phyloP scores from a whole-genome alignment of 1,139 yeast species.

The Magnusiomyces ingens region DNA sequence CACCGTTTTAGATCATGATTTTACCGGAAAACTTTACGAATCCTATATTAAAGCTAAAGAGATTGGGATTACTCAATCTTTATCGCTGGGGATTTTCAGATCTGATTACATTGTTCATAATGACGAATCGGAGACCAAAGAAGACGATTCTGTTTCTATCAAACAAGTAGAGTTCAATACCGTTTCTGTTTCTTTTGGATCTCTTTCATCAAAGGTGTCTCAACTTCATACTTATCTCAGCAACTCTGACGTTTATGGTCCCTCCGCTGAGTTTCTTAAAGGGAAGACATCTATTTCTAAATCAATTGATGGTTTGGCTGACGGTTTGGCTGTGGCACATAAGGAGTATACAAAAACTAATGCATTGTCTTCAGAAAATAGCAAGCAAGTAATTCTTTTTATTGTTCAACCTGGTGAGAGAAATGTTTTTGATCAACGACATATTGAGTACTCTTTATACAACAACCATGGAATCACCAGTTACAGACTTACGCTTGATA shows the following conservation, averaged over 20 bases:
- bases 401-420: conserved; percentile 82
- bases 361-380: conserved; percentile 25
- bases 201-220: conserved; percentile 74
- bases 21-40: conserved; percentile 73
- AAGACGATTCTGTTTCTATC: conserved; percentile 36
- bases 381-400: conserved; percentile 49
- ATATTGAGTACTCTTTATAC: conserved; percentile 64
- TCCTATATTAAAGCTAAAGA: conserved; percentile 18
- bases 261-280: conserved; percentile 23
- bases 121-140: conserved; percentile 15
- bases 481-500: conserved; percentile 59
- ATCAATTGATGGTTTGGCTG: conserved; percentile 55
- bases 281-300: conserved; percentile 59
- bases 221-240: conserved; percentile 53
- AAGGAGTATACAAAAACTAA: conserved; percentile 39
- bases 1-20: conserved; percentile 52
- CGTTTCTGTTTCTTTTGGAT: conserved; percentile 92
- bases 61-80: conserved; percentile 54
- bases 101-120: conserved; percentile 71
- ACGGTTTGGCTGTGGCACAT: conserved; percentile 65
- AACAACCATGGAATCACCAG: conserved; percentile 47
- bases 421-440: conserved; percentile 86
- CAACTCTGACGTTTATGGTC: conserved; percentile 28
- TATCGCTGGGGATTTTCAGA: conserved; percentile 79
- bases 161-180: conserved; percentile 96